Base-by-base conservation (phyloP, 768 basidiomycete species). In the Termitomyces sp. region DNA sequence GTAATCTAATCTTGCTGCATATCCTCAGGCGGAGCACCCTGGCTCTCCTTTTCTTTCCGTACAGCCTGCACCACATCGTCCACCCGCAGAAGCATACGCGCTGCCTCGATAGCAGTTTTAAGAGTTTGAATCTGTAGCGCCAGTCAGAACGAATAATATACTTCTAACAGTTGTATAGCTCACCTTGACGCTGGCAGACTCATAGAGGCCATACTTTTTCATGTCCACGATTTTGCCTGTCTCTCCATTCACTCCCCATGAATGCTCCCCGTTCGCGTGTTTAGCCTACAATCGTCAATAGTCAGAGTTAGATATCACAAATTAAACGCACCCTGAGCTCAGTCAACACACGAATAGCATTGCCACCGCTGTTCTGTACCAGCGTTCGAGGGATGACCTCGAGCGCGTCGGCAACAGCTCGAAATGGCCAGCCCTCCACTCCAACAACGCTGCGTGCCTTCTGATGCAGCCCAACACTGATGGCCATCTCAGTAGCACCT, bases 401-500 rank as follows among this genome's bases (percentile, higher is more conserved):
- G 82, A 98, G 87, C 31, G 97, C 94, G 62, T 98, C 96, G 0
- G 90, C 90, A 11, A 98, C 93, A 23, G 95, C 94, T 42, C 89
- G 75, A 74, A 87, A 94, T 9, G 94, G 94, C 78, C 91, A 94
- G 0, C 88, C 89, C 67, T 95, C 93, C 15, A 94, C 88, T 13
- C 96, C 95, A 15, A 86, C 85, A 56, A 97, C 78, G 43, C 76
- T 84, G 64, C 89, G 78, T 18, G 91, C 91, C 68, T 87, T 90
- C 9, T 81, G 78, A 46, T 90, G 88, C 60, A 98, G 70, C 1
- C 88, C 92, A 3, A 97, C 93, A 33, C 86, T 86, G 70, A 98
- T 86, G 0, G 96, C 97, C 94, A 98, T 98, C 75, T 99, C 97
- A 3, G 94, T 96, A 23, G 97, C 96, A 40, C 97, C 96, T 18